Percentiles rank a stretch among this genome's conserved stretches.
Evolutionary conservation across 2,329 filamentous ascomycete species (phyloP).

Genomic region (Epichloe gansuensis): DNA sequence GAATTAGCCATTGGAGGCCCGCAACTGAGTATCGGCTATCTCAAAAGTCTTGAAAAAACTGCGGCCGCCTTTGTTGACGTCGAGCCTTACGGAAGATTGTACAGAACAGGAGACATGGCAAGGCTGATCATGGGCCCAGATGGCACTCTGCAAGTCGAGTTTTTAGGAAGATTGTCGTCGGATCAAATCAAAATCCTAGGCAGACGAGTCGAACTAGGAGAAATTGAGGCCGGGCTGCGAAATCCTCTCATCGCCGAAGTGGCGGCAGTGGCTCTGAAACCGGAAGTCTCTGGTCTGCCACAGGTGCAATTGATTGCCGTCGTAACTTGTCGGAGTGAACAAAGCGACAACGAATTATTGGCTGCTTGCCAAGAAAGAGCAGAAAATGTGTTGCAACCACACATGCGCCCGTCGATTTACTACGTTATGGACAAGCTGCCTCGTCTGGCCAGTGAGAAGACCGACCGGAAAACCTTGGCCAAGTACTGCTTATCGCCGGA

Average conservation of each 20-base stretch:
- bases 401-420: slow-evolving; percentile 47
- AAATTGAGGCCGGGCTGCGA: slow-evolving; percentile 39
- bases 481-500: not conserved
- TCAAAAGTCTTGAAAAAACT: slow-evolving; percentile 48
- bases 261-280: not conserved
- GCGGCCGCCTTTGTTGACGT: slow-evolving; percentile 51
- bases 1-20: slow-evolving; percentile 71
- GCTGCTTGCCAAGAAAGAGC: not conserved
- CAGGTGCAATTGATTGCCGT: not conserved
- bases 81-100: slow-evolving; percentile 51
- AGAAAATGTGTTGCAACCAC: slow-evolving; percentile 35
- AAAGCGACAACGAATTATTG: not conserved
- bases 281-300: not conserved
- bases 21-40: slow-evolving; percentile 57
- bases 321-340: not conserved
- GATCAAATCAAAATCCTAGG: slow-evolving; percentile 67
- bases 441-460: slow-evolving; percentile 47
- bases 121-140: slow-evolving; percentile 37
- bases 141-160: slow-evolving; percentile 49
- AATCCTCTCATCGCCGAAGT: slow-evolving; percentile 1
- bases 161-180: slow-evolving; percentile 46
- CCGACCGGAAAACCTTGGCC: slow-evolving; percentile 32
- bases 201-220: slow-evolving; percentile 59
- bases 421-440: slow-evolving; percentile 37
- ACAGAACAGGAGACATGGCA: slow-evolving; percentile 44